Evolutionary conservation across 495 filamentous ascomycete genomes (phyloP).

Genomic region (Astrocystis sublimbata): DNA sequence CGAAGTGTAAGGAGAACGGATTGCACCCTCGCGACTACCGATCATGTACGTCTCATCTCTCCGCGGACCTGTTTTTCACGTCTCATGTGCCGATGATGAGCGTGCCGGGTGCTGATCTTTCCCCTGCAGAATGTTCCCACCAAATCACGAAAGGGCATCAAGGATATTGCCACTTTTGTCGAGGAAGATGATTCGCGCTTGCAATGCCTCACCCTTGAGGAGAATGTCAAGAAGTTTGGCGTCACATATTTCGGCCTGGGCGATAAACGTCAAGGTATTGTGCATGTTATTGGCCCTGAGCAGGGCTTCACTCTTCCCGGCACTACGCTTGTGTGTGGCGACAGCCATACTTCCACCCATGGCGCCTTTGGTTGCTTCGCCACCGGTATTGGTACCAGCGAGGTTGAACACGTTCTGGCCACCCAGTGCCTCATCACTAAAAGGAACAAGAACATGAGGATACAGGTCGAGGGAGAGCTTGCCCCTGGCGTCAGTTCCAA

Average conservation of each 20-base stretch:
- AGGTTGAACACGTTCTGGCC: constrained; percentile 97
- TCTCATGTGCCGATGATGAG: constrained; percentile 12
- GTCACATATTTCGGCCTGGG: constrained; percentile 96
- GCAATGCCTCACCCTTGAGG: constrained; percentile 92
- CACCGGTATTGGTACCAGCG: constrained; percentile 96
- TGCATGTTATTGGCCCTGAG: constrained; percentile 98
- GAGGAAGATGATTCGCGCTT: constrained; percentile 89
- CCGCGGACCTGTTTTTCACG: constrained; percentile 18
- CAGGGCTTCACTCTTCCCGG: constrained; percentile 98
- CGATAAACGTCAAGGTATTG: constrained; percentile 96
- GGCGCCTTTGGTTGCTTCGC: constrained; percentile 94
- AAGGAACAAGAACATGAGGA: constrained; percentile 96
- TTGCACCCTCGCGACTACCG: constrained; percentile 93
- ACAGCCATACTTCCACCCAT: constrained; percentile 97
- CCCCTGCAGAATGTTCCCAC: constrained; percentile 84
- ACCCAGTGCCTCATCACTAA: constrained; percentile 94
- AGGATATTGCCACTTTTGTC: constrained; percentile 83
- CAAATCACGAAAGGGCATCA: constrained; percentile 82
- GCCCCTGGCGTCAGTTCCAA: constrained; percentile 93
- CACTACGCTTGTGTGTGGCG: constrained; percentile 95
- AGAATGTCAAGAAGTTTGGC: constrained; percentile 95
- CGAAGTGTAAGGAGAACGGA: constrained; percentile 89
- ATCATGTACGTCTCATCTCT: constrained; percentile 70
- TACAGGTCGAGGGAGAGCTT: constrained; percentile 90
- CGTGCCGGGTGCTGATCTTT: neutral